Conservation (phyloP, 202 grass and related monocot genomes). For the Schoenoplectus triqueter region DNA sequence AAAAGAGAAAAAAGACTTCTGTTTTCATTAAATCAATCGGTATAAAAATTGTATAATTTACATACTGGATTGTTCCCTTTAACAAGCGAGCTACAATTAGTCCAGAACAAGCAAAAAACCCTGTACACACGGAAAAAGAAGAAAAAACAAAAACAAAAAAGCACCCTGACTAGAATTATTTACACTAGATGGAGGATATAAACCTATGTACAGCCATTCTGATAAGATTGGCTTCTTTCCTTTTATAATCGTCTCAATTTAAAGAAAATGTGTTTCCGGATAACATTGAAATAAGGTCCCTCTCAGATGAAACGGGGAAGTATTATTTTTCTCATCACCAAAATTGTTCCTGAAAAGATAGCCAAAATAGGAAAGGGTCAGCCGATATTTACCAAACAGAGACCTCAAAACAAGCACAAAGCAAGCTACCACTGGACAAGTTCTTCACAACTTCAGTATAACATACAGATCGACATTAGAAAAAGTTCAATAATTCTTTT, state of each 20-base stretch:
- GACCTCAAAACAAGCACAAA: not conserved
- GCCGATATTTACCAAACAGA: not conserved
- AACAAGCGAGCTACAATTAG: slow-evolving; percentile 26
- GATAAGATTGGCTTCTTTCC: slow-evolving; percentile 31
- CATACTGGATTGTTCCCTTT: slow-evolving; percentile 46
- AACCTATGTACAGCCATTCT: slow-evolving; percentile 5
- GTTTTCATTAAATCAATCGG: slow-evolving; percentile 25
- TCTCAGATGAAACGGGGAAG: slow-evolving; percentile 23
- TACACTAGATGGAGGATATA: slow-evolving; percentile 53
- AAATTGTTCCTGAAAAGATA: slow-evolving; percentile 49
- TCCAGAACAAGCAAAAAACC: slow-evolving; percentile 27
- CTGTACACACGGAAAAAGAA: slow-evolving; percentile 58
- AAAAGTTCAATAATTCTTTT: not conserved
- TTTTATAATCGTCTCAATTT: slow-evolving; percentile 37
- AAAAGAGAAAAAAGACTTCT: not conserved
- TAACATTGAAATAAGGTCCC: not conserved
- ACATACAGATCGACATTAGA: not conserved
- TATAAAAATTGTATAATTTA: slow-evolving; percentile 59
- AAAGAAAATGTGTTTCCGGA: slow-evolving; percentile 31
- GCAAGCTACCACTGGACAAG: no score
- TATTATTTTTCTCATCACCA: slow-evolving; percentile 39
- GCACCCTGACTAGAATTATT: slow-evolving; percentile 51
- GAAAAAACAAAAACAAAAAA: not conserved
- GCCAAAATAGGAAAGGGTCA: slow-evolving; percentile 20
- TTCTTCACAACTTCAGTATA: not conserved